Conservation (phyloP, 805 yeast species). For the Kuraishia borneana region DNA sequence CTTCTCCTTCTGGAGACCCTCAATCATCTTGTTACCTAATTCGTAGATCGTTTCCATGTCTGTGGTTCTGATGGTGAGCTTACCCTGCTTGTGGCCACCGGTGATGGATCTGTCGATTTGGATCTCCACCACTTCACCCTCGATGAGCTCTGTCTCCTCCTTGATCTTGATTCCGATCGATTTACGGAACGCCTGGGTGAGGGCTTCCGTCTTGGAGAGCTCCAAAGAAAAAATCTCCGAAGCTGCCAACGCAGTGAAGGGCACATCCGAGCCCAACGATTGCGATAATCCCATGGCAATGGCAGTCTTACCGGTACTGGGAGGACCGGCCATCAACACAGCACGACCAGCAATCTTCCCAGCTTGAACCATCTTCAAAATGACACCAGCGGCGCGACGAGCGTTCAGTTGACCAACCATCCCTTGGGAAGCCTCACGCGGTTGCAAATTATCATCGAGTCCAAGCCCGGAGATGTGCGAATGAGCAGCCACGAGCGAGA, state of each 20-base stretch:
- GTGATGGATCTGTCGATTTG: conserved; percentile 88
- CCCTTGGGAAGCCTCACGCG: conserved; percentile 76
- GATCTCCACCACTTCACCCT: conserved; percentile 97
- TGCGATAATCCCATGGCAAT: conserved; percentile 89
- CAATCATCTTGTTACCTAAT: conserved; percentile 88
- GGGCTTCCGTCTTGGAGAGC: conserved; percentile 88
- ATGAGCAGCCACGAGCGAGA: conserved; percentile 90
- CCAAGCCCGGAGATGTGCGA: conserved; percentile 96
- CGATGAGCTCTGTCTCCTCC: conserved; percentile 95
- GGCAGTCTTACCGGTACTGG: conserved; percentile 98
- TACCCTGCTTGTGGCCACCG: conserved; percentile 98
- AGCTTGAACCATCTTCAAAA: conserved; percentile 84
- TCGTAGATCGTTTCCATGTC: conserved; percentile 99
- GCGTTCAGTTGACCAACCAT: conserved; percentile 97
- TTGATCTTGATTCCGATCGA: conserved; percentile 92
- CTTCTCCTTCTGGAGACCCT: conserved; percentile 87
- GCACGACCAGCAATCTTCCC: conserved; percentile 97
- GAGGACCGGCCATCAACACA: conserved; percentile 93
- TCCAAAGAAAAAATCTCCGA: conserved; percentile 90
- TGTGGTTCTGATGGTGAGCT: conserved; percentile 91
- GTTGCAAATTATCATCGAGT: conserved; percentile 82
- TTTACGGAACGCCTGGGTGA: conserved; percentile 92
- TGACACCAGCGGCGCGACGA: conserved; percentile 91
- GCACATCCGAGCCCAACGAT: conserved; percentile 66
- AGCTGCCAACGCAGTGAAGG: conserved; percentile 92